Evolutionary conservation across 2,329 filamentous ascomycete genomes (phyloP).

Genomic region (Bipolaris gigantea): DNA sequence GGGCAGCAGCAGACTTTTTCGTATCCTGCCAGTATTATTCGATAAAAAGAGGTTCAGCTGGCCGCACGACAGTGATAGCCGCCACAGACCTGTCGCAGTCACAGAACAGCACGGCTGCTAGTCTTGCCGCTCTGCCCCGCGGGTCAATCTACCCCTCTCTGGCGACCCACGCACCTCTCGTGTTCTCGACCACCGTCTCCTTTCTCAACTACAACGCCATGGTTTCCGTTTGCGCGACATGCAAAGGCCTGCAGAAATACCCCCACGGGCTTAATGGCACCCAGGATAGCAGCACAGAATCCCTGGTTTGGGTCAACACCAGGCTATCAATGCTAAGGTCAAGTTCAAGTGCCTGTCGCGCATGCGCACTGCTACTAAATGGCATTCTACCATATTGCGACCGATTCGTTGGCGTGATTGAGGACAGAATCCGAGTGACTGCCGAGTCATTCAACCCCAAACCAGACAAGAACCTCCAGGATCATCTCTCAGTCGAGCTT

Average conservation of each 20-base stretch:
- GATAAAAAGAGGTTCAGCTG: conserved; percentile 12
- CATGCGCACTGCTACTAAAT: conserved; percentile 40
- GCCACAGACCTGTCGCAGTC: conserved; percentile 2
- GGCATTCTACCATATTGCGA: conserved; percentile 40
- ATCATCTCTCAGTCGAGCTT: conserved; percentile 41
- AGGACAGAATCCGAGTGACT: conserved; percentile 29
- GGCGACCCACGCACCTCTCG: conserved; percentile 8
- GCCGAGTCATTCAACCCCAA: conserved; percentile 33
- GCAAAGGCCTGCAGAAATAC: conserved; percentile 40
- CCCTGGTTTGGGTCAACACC: conserved; percentile 32
- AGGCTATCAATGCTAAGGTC: conserved; percentile 33
- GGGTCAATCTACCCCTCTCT: conserved; percentile 13
- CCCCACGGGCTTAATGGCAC: conserved; percentile 21
- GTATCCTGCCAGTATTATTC: conserved; percentile 1
- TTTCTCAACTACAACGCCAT: conserved; percentile 18
- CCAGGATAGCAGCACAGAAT: conserved; percentile 19
- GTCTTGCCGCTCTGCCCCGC: conserved; percentile 19
- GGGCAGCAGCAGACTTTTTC: conserved; percentile 5
- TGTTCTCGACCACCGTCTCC: conserved; percentile 3
- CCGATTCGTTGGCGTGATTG: conserved; percentile 28
- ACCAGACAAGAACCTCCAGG: conserved; percentile 23
- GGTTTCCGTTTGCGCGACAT: conserved; percentile 38
- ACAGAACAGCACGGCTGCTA: background rate
- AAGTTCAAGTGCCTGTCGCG: conserved; percentile 36
- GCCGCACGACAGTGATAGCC: conserved; percentile 11